Evolutionary conservation across 805 yeast genomes (phyloP), one percentile per base, ranked within the genome.

Genomic region (Schwanniomyces vanrijiae): DNA sequence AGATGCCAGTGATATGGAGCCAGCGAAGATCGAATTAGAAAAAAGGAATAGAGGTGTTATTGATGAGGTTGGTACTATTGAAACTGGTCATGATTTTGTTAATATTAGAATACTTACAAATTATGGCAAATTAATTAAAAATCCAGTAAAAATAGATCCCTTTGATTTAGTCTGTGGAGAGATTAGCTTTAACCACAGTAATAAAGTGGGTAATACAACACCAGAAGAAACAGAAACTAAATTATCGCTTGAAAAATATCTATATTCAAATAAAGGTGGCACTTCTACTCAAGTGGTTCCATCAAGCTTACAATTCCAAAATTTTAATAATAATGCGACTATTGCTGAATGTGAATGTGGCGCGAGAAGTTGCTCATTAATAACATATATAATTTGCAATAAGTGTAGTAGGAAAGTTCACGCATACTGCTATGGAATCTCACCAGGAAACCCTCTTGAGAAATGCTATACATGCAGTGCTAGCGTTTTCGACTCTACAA

Each of bases 1-100:
- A 52, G 80, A 79, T 48, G 77, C 80, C 1, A 56, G 70, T 3
- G 44, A 35, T 9, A 65, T 66, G 3, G 60, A 62, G 37, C 54
- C 69, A 4, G 71, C 79, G 0, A 56, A 66, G 1, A 53, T 75
- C 4, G 64, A 55, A 43, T 44, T 68, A 5, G 49, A 37, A 4
- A 20, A 28, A n/a, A 33, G 13, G 4, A 29, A 26, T 18, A 16
- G 21, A 14, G 25, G 25, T n/a, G 21, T 19, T 6, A 37, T 5
- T 10, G 25, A 45, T 9, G 43, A 47, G 10, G 29, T 53, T 28
- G 54, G 54, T 2, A 6, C 26, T 2, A 28, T 50, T 7, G 22
- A 45, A 35, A 45, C 46, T 14, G 52, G 49, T 1, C 33, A 26
- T 10, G 37, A 44, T 41, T 14, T 26, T 11, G 43, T 49, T 2